Evolutionary conservation across 2,329 filamentous ascomycete genomes (phyloP), one percentile per base, ranked within the genome.

Genomic region (Beauveria varroae): DNA sequence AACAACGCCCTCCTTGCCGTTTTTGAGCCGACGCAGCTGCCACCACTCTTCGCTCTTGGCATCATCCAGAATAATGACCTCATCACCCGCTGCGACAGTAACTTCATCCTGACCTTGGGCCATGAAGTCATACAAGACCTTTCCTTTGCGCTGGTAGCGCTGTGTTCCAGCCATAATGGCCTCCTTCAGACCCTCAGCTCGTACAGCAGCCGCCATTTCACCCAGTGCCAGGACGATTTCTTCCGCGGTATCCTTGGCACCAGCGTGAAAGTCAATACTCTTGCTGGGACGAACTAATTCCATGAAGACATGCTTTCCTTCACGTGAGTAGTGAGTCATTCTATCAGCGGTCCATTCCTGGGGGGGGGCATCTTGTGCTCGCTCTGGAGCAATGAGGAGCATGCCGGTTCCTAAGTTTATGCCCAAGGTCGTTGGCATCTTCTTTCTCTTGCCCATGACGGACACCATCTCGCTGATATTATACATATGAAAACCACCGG

Each of bases 401-500:
- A 88, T 85, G 44, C 93, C 93, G 18, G 91, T 96, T 53, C 88
- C 87, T 61, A 95, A 80, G 71, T 98, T 97, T 70, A 98, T 88
- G n/a, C 93, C 93, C 43, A 98, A 75, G 0, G 91, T 96, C n/a
- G 92, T 96, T 1, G 93, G 92, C 90, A 97, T 95, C 78, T 98
- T 98, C 80, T 96, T 96, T 69, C 90, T 89, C 78, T 96, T 96
- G 61, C 93, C 93, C 86, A 96, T 93, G 50, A 95, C 86, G n/a
- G 92, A 93, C 5, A 96, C 86, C 89, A 96, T 96, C 75, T 98
- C 93, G 71, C 93, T 96, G 68, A 98, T 93, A 68, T 96, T 97
- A 76, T 97, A 98, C 73, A 98, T 81, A 70, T 96, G 93, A 71
- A 93, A 98, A 2, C 90, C 91, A 20, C 90, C 90, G 5, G 90